Conservation (phyloP, 2,329 filamentous ascomycete species). For the Phialemoniopsis sp. region DNA sequence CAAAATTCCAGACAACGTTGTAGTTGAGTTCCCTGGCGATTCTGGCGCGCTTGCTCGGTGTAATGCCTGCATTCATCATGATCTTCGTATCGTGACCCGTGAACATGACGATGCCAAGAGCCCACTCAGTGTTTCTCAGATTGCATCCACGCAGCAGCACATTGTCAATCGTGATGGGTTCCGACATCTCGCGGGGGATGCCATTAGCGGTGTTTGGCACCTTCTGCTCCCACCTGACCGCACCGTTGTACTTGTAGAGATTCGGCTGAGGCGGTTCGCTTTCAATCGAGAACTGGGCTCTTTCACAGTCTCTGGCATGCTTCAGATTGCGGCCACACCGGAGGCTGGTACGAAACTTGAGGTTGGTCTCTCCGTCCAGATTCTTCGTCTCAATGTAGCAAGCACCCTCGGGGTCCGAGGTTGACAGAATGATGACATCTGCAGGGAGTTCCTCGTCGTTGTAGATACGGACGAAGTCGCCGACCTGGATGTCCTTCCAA, state of each 20-base stretch:
- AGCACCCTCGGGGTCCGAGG: constrained; percentile 87
- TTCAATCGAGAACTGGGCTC: constrained; percentile 80
- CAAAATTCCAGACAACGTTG: constrained; percentile 96
- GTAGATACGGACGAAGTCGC: constrained; percentile 94
- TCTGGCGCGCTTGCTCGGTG: constrained; percentile 86
- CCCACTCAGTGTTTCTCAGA: constrained; percentile 93
- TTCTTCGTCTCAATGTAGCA: constrained; percentile 99
- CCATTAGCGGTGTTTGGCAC: constrained; percentile 56
- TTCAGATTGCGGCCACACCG: constrained; percentile 78
- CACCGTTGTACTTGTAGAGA: constrained; percentile 90
- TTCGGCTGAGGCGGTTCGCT: constrained; percentile 92
- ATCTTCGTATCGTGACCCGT: constrained; percentile 97
- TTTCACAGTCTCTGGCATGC: constrained; percentile 90
- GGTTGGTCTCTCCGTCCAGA: constrained; percentile 92
- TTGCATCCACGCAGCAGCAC: constrained; percentile 89
- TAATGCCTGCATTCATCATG: constrained; percentile 97
- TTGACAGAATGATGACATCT: constrained; percentile 87
- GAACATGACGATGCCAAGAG: constrained; percentile 87
- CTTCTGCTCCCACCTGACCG: constrained; percentile 79
- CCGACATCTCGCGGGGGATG: constrained; percentile 73
- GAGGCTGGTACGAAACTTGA: constrained; percentile 90
- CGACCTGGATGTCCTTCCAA: constrained; percentile 94
- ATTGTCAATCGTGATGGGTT: constrained; percentile 94
- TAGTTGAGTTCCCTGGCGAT: constrained; percentile 94
- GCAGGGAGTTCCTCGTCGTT: constrained; percentile 95